A percentile compares a stretch with the other conserved stretches of the same genome.
phyloP scores from a whole-genome alignment of 1,284 basidiomycete species.

The Ganoderma boninense region DNA sequence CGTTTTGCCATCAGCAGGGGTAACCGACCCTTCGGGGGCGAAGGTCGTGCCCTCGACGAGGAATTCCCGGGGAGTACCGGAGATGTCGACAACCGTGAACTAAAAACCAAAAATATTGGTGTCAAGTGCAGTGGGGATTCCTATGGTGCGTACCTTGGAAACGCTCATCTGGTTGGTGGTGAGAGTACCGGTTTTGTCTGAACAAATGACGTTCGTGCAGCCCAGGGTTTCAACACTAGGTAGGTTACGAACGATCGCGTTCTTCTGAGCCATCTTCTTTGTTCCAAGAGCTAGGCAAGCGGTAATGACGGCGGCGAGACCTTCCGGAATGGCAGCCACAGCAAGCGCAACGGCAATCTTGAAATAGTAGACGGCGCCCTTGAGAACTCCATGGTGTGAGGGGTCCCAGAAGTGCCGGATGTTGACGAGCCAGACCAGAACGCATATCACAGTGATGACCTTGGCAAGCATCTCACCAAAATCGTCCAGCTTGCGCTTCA shows the following conservation, averaged over 20 bases:
- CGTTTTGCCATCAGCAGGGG: constrained; percentile 69
- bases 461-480: constrained; percentile 97
- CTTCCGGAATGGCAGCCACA: constrained; percentile 96
- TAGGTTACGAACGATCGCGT: constrained; percentile 94
- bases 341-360: constrained; percentile 97
- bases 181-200: constrained; percentile 96
- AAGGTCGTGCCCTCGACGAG: constrained; percentile 90
- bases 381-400: constrained; percentile 86
- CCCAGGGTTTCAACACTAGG: constrained; percentile 97
- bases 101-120: constrained; percentile 39
- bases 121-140: constrained; percentile 14
- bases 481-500: constrained; percentile 96
- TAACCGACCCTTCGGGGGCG: constrained; percentile 82
- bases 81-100: constrained; percentile 80
- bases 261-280: constrained; percentile 98
- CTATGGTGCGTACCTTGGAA: constrained; percentile 66
- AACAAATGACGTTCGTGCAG: constrained; percentile 96
- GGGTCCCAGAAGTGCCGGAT: constrained; percentile 94
- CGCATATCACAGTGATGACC: constrained; percentile 94
- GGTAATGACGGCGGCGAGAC: constrained; percentile 94
- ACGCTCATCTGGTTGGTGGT: constrained; percentile 98
- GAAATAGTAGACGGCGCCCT: constrained; percentile 97
- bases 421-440: constrained; percentile 97
- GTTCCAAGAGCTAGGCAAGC: constrained; percentile 96
- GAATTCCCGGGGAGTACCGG: constrained; percentile 71